phyloP scores from a whole-genome alignment of 257 asterid genomes.

The Solanum gandarillasii region DNA sequence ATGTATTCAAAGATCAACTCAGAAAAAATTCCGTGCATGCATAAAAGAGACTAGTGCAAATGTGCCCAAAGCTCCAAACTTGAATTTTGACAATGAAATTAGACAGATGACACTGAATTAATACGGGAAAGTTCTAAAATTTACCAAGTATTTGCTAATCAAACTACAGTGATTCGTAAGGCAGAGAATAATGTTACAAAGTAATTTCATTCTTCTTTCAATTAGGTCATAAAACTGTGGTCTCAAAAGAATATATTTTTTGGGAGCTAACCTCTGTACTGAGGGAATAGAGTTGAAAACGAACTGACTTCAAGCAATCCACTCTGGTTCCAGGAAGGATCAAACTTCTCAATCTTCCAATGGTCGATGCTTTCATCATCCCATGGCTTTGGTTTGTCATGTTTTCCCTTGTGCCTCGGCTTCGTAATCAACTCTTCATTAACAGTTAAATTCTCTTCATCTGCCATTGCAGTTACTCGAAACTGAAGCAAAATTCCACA shows the following conservation, averaged over 20 bases:
- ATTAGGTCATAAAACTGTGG: background rate
- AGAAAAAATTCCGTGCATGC: background rate
- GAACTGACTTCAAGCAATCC: slow-evolving; percentile 65
- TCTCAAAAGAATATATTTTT: background rate
- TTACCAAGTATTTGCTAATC: background rate
- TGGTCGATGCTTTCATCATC: slow-evolving; percentile 59
- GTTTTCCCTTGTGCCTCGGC: slow-evolving; percentile 56
- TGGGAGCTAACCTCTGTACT: slow-evolving; percentile 27
- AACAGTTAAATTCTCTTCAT: background rate
- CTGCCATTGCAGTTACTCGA: background rate
- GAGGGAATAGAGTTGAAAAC: slow-evolving; percentile 71
- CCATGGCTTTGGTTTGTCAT: slow-evolving; percentile 71
- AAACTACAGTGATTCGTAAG: background rate
- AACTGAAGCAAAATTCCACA: background rate
- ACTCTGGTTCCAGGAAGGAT: slow-evolving; percentile 54
- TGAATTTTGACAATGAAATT: background rate
- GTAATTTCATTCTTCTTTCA: background rate
- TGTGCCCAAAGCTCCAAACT: background rate
- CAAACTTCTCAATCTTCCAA: slow-evolving; percentile 69
- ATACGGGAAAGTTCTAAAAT: background rate
- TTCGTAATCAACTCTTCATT: slow-evolving; percentile 18
- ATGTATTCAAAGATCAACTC: background rate
- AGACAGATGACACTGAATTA: background rate
- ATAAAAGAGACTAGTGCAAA: background rate
- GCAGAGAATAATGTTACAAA: background rate